These are phyloP conservation scores for Urostyla sp. DNA, from an alignment of 73 alveolate species.

Conservation along the genomic window DNA sequence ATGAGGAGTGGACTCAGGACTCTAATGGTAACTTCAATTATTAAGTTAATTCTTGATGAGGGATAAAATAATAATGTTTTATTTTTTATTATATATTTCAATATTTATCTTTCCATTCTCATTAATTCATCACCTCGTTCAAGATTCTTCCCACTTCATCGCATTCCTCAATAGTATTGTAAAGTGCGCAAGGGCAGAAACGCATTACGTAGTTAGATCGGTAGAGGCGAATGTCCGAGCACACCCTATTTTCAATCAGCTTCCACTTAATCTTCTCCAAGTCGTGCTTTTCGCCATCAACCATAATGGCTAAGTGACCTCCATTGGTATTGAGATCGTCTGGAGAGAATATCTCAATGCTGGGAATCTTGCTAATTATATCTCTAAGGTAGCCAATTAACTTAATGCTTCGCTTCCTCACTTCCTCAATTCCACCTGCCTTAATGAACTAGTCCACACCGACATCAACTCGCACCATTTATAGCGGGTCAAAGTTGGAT, in stretches of 20 bases:
- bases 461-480: conserved; percentile 66
- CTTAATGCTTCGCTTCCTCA: conserved; percentile 29
- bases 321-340: conserved; percentile 13
- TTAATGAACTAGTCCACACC: conserved; percentile 35
- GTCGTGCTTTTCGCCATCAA: conserved; percentile 15
- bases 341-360: conserved; percentile 17
- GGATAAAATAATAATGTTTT: not conserved
- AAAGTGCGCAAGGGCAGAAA: conserved; percentile 11
- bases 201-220: conserved; percentile 19
- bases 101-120: no score
- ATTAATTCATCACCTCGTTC: not conserved
- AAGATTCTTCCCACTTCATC: not conserved
- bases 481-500: conserved; percentile 65
- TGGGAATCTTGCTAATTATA: not conserved
- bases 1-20: no score
- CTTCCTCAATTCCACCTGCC: conserved; percentile 37
- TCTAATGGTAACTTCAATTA: not conserved
- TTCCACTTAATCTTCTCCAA: conserved; percentile 4
- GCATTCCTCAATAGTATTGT: conserved; percentile 6
- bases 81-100: not conserved
- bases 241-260: conserved; percentile 5
- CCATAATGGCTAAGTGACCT: conserved; percentile 12
- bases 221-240: conserved; percentile 20
- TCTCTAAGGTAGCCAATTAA: conserved; percentile 8
- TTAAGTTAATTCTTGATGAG: not conserved